phyloP scores from a whole-genome alignment of 2,329 filamentous ascomycete species.

The Calonectria pseudoreteaudii region DNA sequence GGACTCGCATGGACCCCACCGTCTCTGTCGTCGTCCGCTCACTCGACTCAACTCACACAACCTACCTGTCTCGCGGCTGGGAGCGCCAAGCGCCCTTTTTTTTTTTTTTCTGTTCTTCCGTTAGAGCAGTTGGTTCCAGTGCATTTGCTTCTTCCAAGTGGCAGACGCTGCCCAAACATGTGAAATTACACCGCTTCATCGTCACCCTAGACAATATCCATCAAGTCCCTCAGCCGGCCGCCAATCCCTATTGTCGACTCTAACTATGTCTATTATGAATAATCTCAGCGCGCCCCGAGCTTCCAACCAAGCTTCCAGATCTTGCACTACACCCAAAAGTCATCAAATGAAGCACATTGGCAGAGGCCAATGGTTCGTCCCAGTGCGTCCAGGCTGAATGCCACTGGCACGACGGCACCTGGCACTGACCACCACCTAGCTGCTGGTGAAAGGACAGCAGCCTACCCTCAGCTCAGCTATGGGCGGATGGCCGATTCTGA shows the following conservation, averaged over 20 bases:
- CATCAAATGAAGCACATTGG: slow-evolving; percentile 24
- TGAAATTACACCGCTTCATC: slow-evolving; percentile 19
- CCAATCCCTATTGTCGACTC: slow-evolving; percentile 3
- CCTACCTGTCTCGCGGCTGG: not conserved
- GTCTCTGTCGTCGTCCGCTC: not conserved
- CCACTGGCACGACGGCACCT: slow-evolving; percentile 24
- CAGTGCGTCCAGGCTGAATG: slow-evolving; percentile 36
- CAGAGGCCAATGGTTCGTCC: slow-evolving; percentile 19
- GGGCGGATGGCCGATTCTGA: slow-evolving; percentile 10
- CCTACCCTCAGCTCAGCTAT: slow-evolving; percentile 8
- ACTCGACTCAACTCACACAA: not conserved
- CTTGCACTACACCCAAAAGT: slow-evolving; percentile 7
- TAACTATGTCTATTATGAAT: not conserved
- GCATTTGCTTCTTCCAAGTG: slow-evolving; percentile 15
- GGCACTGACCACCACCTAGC: slow-evolving; percentile 24
- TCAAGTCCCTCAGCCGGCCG: not conserved
- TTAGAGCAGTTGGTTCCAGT: not conserved
- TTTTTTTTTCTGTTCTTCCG: not conserved
- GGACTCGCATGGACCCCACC: not conserved
- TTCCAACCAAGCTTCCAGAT: slow-evolving; percentile 14
- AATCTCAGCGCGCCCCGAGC: slow-evolving; percentile 10
- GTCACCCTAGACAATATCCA: not conserved
- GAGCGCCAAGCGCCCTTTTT: not conserved
- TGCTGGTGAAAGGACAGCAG: not conserved
- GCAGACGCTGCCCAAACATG: slow-evolving; percentile 8